A percentile compares a stretch with the other conserved stretches of the same genome.
These are phyloP conservation scores for Neurospora africana DNA, from an alignment of 495 filamentous ascomycete species.

Conservation along the genomic window DNA sequence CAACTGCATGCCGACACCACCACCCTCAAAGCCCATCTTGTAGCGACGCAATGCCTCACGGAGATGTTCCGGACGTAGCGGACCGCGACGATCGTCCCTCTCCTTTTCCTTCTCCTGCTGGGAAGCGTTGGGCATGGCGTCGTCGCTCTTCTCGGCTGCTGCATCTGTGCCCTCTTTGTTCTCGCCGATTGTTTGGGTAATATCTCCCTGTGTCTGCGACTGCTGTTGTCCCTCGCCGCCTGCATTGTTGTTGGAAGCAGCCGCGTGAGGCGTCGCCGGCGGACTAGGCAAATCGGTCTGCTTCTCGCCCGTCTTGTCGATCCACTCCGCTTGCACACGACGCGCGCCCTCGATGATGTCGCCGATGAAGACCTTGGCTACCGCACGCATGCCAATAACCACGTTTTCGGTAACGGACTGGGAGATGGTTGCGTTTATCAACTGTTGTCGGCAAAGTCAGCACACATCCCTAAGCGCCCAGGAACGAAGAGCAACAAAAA, in stretches of 20 bases:
- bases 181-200: not conserved
- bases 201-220: not conserved
- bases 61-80: constrained; percentile 72
- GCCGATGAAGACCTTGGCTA: constrained; percentile 75
- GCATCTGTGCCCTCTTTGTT: not conserved
- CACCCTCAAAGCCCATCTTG: constrained; percentile 57
- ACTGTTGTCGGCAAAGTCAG: constrained; percentile 31
- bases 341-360: constrained; percentile 73
- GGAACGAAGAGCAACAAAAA: not conserved
- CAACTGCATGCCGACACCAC: constrained; percentile 62
- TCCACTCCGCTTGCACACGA: constrained; percentile 70
- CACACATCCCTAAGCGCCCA: not conserved
- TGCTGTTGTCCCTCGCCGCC: not conserved
- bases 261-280: constrained; percentile 7
- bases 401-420: constrained; percentile 75
- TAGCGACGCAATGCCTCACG: constrained; percentile 68
- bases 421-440: constrained; percentile 79
- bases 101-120: constrained; percentile 21
- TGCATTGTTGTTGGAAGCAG: constrained; percentile 3
- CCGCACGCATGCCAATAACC: constrained; percentile 67
- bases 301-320: constrained; percentile 41
- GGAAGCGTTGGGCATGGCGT: not conserved
- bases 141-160: not conserved
- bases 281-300: constrained; percentile 33
- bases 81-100: constrained; percentile 39